These are phyloP conservation scores for Ceratobasidium theobromae DNA, from an alignment of 1,284 basidiomycete species.

Conservation along the genomic window DNA sequence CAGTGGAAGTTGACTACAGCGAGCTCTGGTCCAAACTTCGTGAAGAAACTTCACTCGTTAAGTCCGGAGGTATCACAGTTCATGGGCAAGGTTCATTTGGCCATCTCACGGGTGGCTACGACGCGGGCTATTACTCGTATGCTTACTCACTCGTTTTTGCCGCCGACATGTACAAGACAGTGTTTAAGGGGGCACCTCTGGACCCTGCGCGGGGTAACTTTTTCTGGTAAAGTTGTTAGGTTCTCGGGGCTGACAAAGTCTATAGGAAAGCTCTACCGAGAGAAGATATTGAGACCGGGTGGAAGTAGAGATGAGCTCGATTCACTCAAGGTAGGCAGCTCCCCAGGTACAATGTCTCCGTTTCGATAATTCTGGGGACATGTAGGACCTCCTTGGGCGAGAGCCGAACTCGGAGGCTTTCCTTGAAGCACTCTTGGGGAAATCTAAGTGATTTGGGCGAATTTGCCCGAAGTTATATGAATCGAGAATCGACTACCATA, in stretches of 20 bases:
- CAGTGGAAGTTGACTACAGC: slow-evolving; percentile 67
- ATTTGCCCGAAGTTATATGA: too few relatives aligned
- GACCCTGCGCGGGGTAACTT: slow-evolving; percentile 55
- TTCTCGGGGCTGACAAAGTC: slow-evolving; percentile 10
- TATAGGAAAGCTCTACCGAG: slow-evolving; percentile 48
- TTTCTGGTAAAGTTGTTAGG: neutral
- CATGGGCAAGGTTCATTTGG: slow-evolving; percentile 72
- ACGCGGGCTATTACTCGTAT: slow-evolving; percentile 78
- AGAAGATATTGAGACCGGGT: slow-evolving; percentile 56
- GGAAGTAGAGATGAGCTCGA: slow-evolving; percentile 60
- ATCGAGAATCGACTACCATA: too few relatives aligned
- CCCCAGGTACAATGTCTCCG: neutral
- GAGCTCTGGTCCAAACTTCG: slow-evolving; percentile 71
- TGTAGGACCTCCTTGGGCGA: slow-evolving; percentile 71
- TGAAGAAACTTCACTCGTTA: slow-evolving; percentile 65
- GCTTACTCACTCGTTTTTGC: slow-evolving; percentile 74
- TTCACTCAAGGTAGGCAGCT: slow-evolving; percentile 51
- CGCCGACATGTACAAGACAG: slow-evolving; percentile 75
- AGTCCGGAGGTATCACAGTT: slow-evolving; percentile 55
- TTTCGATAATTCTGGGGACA: slow-evolving; percentile 46
- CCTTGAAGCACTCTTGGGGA: slow-evolving; percentile 53
- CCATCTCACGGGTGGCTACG: slow-evolving; percentile 71
- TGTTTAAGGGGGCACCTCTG: slow-evolving; percentile 77
- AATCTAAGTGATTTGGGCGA: slow-evolving; percentile 1
- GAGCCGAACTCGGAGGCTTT: slow-evolving; percentile 76